A percentile compares a stretch with the other conserved stretches of the same genome.
These are phyloP conservation scores for Ilyonectria mors-panacis DNA, from an alignment of 2,329 filamentous ascomycete genomes.

Conservation along the genomic window DNA sequence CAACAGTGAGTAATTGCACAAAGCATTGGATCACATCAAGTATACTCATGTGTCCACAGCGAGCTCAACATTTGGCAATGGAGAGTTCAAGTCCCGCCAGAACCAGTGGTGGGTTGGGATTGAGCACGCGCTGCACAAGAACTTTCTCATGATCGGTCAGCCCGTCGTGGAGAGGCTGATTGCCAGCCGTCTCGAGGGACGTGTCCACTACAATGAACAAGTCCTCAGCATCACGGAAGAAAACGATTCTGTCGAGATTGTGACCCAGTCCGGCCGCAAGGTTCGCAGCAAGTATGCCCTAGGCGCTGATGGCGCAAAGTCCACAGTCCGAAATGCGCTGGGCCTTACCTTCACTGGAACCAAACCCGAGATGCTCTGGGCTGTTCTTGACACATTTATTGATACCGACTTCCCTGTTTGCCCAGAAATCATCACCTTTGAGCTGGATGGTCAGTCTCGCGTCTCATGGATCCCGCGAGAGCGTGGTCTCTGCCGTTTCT, in stretches of 20 bases:
- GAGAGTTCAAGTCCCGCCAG: constrained; percentile 63
- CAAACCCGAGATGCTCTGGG: constrained; percentile 66
- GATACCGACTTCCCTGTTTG: constrained; percentile 64
- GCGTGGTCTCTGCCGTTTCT: constrained; percentile 63
- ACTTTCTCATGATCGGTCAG: constrained; percentile 67
- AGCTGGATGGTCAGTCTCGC: constrained; percentile 60
- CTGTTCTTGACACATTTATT: constrained; percentile 63
- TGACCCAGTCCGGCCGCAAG: constrained; percentile 51
- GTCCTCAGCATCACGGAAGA: constrained; percentile 69
- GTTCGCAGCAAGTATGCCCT: constrained; percentile 60
- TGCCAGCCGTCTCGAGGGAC: constrained; percentile 50
- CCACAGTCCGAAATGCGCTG: constrained; percentile 59
- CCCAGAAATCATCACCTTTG: constrained; percentile 64
- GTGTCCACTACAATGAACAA: constrained; percentile 56
- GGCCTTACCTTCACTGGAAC: constrained; percentile 60
- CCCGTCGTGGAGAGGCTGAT: constrained; percentile 60
- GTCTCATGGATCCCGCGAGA: constrained; percentile 66
- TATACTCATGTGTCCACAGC: constrained; percentile 47
- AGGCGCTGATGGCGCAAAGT: constrained; percentile 68
- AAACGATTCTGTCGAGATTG: constrained; percentile 61
- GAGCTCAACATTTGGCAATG: constrained; percentile 63
- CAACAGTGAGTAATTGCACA: constrained; percentile 57
- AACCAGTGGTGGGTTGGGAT: constrained; percentile 64
- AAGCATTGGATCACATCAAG: background rate
- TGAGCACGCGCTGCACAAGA: constrained; percentile 61